Evolutionary conservation across 2,329 filamentous ascomycete species (phyloP), one percentile per base, ranked within the genome.

Genomic region (Ciborinia camelliae): DNA sequence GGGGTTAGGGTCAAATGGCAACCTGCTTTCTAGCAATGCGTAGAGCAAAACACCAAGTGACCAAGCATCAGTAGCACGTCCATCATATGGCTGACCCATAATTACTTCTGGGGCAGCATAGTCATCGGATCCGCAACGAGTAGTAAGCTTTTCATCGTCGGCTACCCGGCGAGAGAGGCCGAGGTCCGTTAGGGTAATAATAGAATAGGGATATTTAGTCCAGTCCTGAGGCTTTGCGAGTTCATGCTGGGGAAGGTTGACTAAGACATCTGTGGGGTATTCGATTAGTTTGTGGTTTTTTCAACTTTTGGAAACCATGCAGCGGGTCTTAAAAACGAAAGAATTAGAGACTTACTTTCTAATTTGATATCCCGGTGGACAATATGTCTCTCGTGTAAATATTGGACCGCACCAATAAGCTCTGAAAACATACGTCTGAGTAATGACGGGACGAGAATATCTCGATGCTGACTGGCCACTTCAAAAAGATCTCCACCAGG

Each of bases 281-380:
- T 62, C 4, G 39, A 9, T 32, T 43, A 54, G 26, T 53, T 26
- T 26, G 9, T 20, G 20, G 14, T 7, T 6, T 26, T 62, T 10
- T n/a, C 12, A 3, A 37, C 28, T n/a, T 8, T 1, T 15, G n/a
- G 10, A 23, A 20, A 26, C 8, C 23, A 50, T 8, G 7, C 23
- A 28, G 20, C n/a, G 32, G 23, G 2, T 15, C 15, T 26, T 9
- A 2, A 2, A 14, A 37, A 37, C 7, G 39, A 41, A 53, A 70
- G 66, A 67, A 71, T 69, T 66, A 68, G 69, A 69, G 67, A 82
- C 88, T 78, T 84, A 95, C 91, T 99, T 81, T 99, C 95, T 66
- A 99, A 87, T 79, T 99, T 99, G 77, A 99, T 96, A 77, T 99
- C 95, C 66, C 95, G 87, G 76, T 99, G 95, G 62, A 98, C 94